phyloP scores from a whole-genome alignment of 2,329 filamentous ascomycete species.

The Botrytis galanthina region DNA sequence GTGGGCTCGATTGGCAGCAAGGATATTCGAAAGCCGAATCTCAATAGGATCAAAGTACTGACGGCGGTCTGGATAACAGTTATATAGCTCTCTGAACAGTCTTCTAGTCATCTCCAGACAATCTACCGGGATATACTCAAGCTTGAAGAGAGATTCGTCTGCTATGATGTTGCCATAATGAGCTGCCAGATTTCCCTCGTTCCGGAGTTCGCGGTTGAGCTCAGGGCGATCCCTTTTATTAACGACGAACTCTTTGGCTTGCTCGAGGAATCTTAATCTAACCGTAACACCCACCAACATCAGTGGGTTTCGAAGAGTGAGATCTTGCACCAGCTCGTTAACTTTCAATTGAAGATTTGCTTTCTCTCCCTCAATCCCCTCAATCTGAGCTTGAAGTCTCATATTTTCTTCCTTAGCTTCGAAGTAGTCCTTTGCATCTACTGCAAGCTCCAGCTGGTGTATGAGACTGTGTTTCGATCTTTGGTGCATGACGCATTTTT shows the following conservation, averaged over 20 bases:
- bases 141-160: not conserved
- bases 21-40: not conserved
- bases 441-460: not conserved
- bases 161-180: not conserved
- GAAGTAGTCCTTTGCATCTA: not conserved
- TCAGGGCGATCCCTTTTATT: not conserved
- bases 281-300: not conserved
- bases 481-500: not conserved
- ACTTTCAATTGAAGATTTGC: not conserved
- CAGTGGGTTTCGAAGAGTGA: not conserved
- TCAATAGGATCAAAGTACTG: not conserved
- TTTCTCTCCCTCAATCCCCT: accelerated
- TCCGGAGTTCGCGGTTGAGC: not conserved
- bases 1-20: not conserved
- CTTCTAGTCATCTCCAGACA: not conserved
- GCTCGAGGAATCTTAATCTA: not conserved
- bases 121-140: not conserved
- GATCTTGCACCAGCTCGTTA: not conserved
- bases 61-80: not conserved
- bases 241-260: not conserved
- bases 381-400: not conserved
- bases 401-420: not conserved
- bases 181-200: not conserved
- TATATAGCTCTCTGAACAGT: not conserved
- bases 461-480: not conserved